Conservation (phyloP, 768 basidiomycete genomes). For the Lactarius quietus region DNA sequence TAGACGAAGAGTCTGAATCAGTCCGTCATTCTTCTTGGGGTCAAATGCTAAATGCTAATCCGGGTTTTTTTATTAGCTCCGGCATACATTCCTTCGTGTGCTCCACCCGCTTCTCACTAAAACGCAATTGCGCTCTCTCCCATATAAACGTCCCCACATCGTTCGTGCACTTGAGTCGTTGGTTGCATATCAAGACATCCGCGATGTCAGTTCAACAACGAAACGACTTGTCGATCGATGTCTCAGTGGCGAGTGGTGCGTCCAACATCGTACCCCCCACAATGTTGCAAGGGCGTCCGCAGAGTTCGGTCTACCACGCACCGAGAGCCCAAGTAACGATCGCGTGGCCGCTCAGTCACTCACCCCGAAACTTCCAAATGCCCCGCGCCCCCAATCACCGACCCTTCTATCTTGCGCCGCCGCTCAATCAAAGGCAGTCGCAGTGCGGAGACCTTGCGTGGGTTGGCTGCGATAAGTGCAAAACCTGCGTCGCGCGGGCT, state of each 20-base stretch:
- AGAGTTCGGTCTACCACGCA: conserved; percentile 27
- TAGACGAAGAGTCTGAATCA: conserved; percentile 92
- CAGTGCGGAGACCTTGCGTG: conserved; percentile 59
- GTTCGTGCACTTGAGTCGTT: conserved; percentile 78
- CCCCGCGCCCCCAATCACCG: conserved; percentile 35
- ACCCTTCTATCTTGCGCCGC: conserved; percentile 30
- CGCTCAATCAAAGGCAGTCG: conserved; percentile 58
- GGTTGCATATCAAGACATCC: conserved; percentile 65
- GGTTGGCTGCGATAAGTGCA: background rate
- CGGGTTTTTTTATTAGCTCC: conserved; percentile 48
- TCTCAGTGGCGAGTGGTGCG: conserved; percentile 83
- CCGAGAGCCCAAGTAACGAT: conserved; percentile 31
- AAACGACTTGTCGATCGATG: conserved; percentile 90
- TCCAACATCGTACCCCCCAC: conserved; percentile 50
- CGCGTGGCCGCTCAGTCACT: conserved; percentile 31
- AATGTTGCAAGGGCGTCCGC: conserved; percentile 1
- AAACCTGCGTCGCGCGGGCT: conserved; percentile 15
- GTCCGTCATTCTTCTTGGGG: conserved; percentile 44
- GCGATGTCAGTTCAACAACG: conserved; percentile 84
- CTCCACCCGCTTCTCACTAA: conserved; percentile 92
- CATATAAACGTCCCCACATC: conserved; percentile 92
- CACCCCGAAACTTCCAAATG: conserved; percentile 18
- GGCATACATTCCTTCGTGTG: conserved; percentile 96
- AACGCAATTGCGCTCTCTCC: conserved; percentile 79
- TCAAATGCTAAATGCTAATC: background rate